A percentile compares a stretch with the other conserved stretches of the same genome.
These are phyloP conservation scores for Neopestalotiopsis rosae DNA, from an alignment of 2,329 filamentous ascomycete genomes.

Conservation along the genomic window DNA sequence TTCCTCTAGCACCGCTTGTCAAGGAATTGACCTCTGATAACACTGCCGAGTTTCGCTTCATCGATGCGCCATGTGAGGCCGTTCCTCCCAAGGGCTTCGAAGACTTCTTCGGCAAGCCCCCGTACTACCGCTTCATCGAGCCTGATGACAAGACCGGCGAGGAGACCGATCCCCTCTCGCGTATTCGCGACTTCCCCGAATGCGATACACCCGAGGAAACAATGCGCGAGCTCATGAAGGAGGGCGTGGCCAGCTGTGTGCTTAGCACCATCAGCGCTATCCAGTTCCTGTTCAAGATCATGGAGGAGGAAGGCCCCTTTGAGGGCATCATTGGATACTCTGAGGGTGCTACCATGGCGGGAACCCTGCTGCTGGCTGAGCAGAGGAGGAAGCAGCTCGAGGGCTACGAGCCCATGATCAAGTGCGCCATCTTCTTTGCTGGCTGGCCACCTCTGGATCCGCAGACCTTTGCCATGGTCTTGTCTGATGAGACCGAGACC, in stretches of 20 bases:
- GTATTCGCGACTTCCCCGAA: slow-evolving; percentile 59
- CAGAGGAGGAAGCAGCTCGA: slow-evolving; percentile 32
- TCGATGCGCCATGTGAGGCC: slow-evolving; percentile 55
- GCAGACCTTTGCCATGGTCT: slow-evolving; percentile 46
- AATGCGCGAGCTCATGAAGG: slow-evolving; percentile 54
- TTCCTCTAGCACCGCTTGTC: slow-evolving; percentile 48
- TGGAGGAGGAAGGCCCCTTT: slow-evolving; percentile 38
- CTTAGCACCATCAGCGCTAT: slow-evolving; percentile 47
- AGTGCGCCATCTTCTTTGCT: slow-evolving; percentile 57
- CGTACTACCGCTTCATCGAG: slow-evolving; percentile 62
- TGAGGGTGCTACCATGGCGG: slow-evolving; percentile 37
- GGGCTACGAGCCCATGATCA: slow-evolving; percentile 42
- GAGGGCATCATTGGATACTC: slow-evolving; percentile 39
- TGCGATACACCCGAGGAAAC: slow-evolving; percentile 60
- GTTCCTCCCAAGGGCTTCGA: slow-evolving; percentile 59
- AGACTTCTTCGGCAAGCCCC: slow-evolving; percentile 60
- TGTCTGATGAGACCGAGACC: slow-evolving; percentile 54
- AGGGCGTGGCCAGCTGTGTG: slow-evolving; percentile 43
- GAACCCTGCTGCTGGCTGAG: slow-evolving; percentile 35
- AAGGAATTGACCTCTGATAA: slow-evolving; percentile 52
- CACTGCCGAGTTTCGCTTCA: slow-evolving; percentile 55
- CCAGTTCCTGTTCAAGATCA: slow-evolving; percentile 42
- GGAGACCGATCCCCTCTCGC: slow-evolving; percentile 52
- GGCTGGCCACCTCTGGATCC: slow-evolving; percentile 59
- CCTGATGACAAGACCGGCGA: slow-evolving; percentile 47